Percentiles rank a stretch among this genome's conserved stretches.
Evolutionary conservation across 1,284 basidiomycete species (phyloP).

Genomic region (Cryptococcus jaspeensis): DNA sequence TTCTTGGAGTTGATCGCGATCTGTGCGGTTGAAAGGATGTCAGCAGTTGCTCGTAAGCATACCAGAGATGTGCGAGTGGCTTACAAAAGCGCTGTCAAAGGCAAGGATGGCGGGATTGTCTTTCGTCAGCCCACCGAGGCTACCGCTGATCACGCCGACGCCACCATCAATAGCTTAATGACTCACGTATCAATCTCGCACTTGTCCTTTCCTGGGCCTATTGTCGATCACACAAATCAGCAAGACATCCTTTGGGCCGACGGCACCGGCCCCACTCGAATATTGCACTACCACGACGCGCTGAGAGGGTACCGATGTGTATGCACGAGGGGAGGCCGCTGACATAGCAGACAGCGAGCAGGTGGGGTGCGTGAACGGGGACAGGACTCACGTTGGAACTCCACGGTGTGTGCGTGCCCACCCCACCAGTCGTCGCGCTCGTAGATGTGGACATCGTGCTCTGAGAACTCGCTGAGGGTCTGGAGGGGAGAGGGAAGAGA

Average conservation of each 20-base stretch:
- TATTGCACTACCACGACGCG: too few relatives aligned
- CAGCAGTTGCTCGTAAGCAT: neutral
- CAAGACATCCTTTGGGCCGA: neutral
- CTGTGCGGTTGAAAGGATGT: conserved; percentile 41
- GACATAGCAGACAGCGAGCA: neutral
- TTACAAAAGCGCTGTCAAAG: conserved; percentile 7
- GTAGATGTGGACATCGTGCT: conserved; percentile 74
- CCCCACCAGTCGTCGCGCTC: conserved; percentile 68
- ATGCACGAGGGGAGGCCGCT: too few relatives aligned
- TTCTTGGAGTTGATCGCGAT: conserved; percentile 74
- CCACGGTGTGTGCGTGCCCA: conserved; percentile 75
- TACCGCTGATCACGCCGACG: too few relatives aligned
- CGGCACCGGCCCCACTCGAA: too few relatives aligned
- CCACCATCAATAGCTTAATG: neutral
- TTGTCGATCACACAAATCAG: neutral
- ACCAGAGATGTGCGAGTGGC: neutral
- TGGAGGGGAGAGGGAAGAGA: conserved; percentile 20
- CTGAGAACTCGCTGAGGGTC: conserved; percentile 70
- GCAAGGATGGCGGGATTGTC: neutral
- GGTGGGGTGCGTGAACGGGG: neutral
- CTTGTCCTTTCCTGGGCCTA: conserved; percentile 51
- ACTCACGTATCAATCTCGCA: conserved; percentile 66
- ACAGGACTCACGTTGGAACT: conserved; percentile 52
- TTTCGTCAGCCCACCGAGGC: too few relatives aligned
- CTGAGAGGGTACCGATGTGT: too few relatives aligned